Conservation (phyloP, 1,284 basidiomycete genomes). For the Ustilago nuda region DNA sequence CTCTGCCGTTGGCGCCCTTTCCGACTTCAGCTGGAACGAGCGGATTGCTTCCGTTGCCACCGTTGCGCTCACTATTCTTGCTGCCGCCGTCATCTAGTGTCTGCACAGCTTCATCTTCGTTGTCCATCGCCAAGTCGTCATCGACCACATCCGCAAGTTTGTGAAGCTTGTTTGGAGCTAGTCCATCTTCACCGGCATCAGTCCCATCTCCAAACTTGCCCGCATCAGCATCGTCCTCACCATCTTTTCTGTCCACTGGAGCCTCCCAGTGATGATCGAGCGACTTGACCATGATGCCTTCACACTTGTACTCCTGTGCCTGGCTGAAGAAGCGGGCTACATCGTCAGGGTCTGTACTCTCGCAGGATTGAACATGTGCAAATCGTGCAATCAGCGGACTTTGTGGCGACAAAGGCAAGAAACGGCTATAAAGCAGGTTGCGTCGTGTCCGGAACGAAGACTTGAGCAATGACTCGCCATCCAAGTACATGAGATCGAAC, state of each 20-base stretch:
- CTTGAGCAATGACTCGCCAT: constrained; percentile 77
- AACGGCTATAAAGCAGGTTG: constrained; percentile 74
- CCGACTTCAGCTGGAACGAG: constrained; percentile 20
- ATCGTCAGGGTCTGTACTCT: constrained; percentile 76
- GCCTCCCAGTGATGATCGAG: constrained; percentile 68
- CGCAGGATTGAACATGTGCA: constrained; percentile 81
- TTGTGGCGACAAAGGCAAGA: constrained; percentile 68
- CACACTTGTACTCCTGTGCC: constrained; percentile 84
- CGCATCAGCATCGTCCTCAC: constrained; percentile 21
- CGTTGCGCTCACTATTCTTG: background rate
- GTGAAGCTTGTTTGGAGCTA: constrained; percentile 59
- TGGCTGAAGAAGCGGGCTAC: constrained; percentile 83
- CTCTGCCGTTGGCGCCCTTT: constrained; percentile 67
- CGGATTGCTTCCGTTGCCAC: background rate
- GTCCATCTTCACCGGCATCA: background rate
- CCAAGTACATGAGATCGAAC: constrained; percentile 64
- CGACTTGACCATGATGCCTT: constrained; percentile 94
- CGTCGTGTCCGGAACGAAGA: constrained; percentile 81
- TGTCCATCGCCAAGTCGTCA: constrained; percentile 57
- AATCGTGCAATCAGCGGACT: constrained; percentile 76
- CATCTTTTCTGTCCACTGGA: constrained; percentile 65
- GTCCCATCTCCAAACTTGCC: constrained; percentile 2
- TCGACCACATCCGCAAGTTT: constrained; percentile 58
- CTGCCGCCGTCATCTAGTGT: constrained; percentile 21
- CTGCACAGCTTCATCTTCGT: constrained; percentile 45